phyloP scores from a whole-genome alignment of 371 early-diverging fungal genomes.

The Mucor sp. region DNA sequence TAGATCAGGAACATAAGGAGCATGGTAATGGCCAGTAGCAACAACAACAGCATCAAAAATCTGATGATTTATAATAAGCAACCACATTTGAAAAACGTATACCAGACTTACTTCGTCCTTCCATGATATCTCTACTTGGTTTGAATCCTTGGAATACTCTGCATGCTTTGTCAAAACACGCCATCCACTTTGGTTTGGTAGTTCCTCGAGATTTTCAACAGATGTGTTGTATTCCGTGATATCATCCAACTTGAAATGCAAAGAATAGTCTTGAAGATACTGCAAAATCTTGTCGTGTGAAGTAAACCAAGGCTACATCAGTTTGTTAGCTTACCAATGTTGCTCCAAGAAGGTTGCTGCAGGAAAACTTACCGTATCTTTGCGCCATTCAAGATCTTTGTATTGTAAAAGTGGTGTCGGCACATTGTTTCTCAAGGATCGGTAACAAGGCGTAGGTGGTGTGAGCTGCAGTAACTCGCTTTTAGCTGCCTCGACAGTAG shows the following conservation, averaged over 20 bases:
- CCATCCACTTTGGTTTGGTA: slow-evolving; percentile 19
- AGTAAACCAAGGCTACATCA: slow-evolving; percentile 32
- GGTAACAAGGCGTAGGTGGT: slow-evolving; percentile 23
- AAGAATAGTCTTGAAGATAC: slow-evolving; percentile 34
- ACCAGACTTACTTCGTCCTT: slow-evolving; percentile 20
- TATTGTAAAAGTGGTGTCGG: slow-evolving; percentile 29
- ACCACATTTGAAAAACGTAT: background rate
- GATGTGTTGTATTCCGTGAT: slow-evolving; percentile 34
- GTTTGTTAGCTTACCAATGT: slow-evolving; percentile 2
- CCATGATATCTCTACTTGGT: slow-evolving; percentile 14
- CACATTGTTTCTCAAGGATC: slow-evolving; percentile 29
- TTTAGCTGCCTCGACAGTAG: background rate
- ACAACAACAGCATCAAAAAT: slow-evolving; percentile 57
- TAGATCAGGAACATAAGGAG: slow-evolving; percentile 57
- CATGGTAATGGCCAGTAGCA: slow-evolving; percentile 60
- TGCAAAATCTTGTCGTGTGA: slow-evolving; percentile 27
- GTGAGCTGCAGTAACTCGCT: slow-evolving; percentile 14
- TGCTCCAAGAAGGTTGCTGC: background rate
- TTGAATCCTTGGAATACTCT: background rate
- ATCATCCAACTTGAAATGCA: slow-evolving; percentile 21
- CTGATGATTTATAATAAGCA: background rate
- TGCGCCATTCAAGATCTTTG: slow-evolving; percentile 20
- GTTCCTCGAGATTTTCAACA: slow-evolving; percentile 29
- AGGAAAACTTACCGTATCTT: slow-evolving; percentile 15
- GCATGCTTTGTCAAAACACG: slow-evolving; percentile 20